Base-by-base conservation (phyloP, 805 yeast species). In the Saccharomycopsis olivae region DNA sequence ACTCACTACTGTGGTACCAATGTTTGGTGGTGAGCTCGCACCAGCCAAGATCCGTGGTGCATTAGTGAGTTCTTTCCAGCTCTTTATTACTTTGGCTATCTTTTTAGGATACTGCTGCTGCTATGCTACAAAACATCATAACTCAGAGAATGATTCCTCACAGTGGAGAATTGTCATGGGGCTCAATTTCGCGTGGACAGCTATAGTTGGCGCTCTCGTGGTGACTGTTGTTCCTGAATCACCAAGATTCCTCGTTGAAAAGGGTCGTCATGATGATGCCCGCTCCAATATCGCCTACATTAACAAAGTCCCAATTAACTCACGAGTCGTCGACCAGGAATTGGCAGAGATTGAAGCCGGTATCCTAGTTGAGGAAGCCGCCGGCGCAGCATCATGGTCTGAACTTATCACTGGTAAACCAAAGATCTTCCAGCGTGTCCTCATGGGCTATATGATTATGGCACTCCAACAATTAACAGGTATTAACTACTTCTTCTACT, bases 21-120 rank as follows among this genome's bases (percentile, higher is more conserved):
- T 84, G 56, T 70, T 78, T 57, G 76, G 78, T 51, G 68, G 80
- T 30, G 88, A 79, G 57, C 66, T 78, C 43, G 61, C 86, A 43
- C 88, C 88, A 53, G 77, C 75, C 50, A 71, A 69, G 40, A 60
- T 78, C 33, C 73, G 87, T 71, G 86, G 86, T 58, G 66, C 82
- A 29, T 65, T 78, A 43, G 85, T 79, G 38, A 72, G 79, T 30
- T 71, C 75, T 51, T 79, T 70, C 66, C 87, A 79, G 60, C 64
- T 79, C 56, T 73, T 70, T 70, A 71, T 78, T 48, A 78, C 86
- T 31, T 60, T 72, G 36, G 87, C 86, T 64, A 78, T 78, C 50
- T 73, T 78, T 55, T 58, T 78, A 44, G 87, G 86, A 53, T 75
- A 76, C 62, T 70, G 82, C 60, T 66, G 75, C 34, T 74, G 73